Evolutionary conservation across 306 rosid genomes (phyloP), one percentile per base, ranked within the genome.

Genomic region (Chamaecrista fasciculata): DNA sequence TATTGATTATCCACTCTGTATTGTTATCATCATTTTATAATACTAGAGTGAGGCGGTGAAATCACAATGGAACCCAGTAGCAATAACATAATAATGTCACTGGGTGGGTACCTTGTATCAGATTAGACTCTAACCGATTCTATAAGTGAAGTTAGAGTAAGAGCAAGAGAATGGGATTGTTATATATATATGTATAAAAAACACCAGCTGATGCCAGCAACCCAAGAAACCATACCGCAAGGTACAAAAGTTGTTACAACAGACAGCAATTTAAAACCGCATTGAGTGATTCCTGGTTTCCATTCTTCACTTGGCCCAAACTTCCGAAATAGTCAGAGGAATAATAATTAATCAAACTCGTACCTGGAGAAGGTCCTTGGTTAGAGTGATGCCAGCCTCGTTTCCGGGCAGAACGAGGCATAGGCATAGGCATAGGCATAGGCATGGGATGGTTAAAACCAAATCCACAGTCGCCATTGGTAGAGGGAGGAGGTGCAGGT

Each of bases 391-490:
- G 69, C 39, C 69, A 43, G 12, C 71, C 71, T 48, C 48, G 46
- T 66, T 66, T 66, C 8, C 71, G 59, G 4, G 20, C 60, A 52
- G 47, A 12, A 49, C 55, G 71, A 6, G 71, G 47, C 46, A 31
- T 18, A 26, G 71, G 6, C 46, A 31, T 18, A 26, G 71, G 6
- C 46, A 31, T 18, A 26, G 71, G 6, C n/a, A n/a, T n/a, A n/a
- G n/a, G n/a, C 46, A 31, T 18, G 42, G 71, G 6, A 66, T 66
- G 59, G 46, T 48, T 49, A 48, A 53, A 48, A 48, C 71, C 71
- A 66, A 29, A 66, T 66, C 71, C 70, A 44, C 40, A 44, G 70
- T 44, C 23, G 19, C 56, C 71, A 31, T 48, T 49, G 34, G 29
- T 18, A 31, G 19, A 29, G 31, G 18, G 58, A 34, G 43, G 58